These are phyloP conservation scores for Septoria petroselini DNA, from an alignment of 2,329 filamentous ascomycete species.

Conservation along the genomic window DNA sequence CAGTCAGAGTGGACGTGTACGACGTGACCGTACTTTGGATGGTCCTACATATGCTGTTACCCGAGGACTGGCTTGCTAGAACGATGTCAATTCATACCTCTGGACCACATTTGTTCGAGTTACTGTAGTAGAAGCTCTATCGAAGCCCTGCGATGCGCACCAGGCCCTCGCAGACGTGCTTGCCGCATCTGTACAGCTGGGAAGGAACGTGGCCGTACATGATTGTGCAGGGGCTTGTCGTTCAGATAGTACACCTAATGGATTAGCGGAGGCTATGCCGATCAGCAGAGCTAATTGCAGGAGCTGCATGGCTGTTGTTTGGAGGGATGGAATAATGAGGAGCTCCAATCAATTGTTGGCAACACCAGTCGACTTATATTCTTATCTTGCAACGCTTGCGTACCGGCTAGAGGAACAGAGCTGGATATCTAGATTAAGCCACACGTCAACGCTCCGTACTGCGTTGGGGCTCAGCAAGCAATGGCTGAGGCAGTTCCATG, in stretches of 20 bases:
- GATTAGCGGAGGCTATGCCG: conserved; percentile 4
- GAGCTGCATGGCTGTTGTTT: background rate
- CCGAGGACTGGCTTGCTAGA: background rate
- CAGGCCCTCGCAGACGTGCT: conserved; percentile 3
- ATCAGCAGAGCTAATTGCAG: background rate
- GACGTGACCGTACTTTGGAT: background rate
- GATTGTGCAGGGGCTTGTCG: conserved; percentile 6
- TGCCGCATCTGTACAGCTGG: conserved; percentile 6
- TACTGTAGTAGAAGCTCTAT: background rate
- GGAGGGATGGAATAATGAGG: too few relatives aligned
- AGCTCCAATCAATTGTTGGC: too few relatives aligned
- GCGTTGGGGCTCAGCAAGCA: too few relatives aligned
- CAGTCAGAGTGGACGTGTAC: conserved; percentile 5
- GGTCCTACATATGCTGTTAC: conserved; percentile 1
- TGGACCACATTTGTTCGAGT: conserved; percentile 1
- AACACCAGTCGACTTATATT: too few relatives aligned
- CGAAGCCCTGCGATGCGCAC: conserved; percentile 1
- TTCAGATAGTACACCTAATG: background rate
- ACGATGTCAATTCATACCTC: background rate
- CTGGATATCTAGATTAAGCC: too few relatives aligned
- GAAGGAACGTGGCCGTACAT: conserved; percentile 5
- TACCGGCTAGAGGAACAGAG: too few relatives aligned
- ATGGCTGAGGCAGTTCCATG: too few relatives aligned
- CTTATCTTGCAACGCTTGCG: too few relatives aligned
- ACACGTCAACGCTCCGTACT: too few relatives aligned